phyloP scores from a whole-genome alignment of 768 basidiomycete genomes.

The Candolleomyces aberdarensis region DNA sequence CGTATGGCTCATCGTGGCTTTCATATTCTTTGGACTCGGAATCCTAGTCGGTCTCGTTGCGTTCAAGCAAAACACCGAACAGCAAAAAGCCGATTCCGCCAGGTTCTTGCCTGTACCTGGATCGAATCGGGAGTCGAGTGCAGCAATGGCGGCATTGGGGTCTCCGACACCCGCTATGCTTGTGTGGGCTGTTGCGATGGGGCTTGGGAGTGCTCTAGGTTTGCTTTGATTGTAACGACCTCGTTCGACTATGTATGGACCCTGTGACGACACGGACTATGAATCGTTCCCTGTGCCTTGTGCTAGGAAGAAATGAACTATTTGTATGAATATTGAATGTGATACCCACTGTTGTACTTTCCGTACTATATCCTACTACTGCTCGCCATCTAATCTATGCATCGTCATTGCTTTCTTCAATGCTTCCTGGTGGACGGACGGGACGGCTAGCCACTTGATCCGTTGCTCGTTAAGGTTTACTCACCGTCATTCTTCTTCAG shows the following conservation, averaged over 20 bases:
- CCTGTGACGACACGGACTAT: no score
- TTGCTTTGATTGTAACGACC: not conserved
- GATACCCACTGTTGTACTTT: not conserved
- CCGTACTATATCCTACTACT: not conserved
- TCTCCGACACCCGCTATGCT: not conserved
- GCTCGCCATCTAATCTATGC: not conserved
- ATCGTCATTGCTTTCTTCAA: not conserved
- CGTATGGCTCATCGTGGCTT: constrained; percentile 77
- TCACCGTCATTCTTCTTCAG: not conserved
- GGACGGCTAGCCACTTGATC: not conserved
- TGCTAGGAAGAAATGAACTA: no score
- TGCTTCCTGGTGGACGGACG: not conserved
- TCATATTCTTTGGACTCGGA: constrained; percentile 71
- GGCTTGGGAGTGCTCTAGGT: not conserved
- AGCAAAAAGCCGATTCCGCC: constrained; percentile 49
- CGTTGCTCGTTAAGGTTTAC: no score
- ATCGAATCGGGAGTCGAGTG: not conserved
- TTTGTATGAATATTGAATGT: no score
- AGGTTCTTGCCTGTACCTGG: constrained; percentile 48
- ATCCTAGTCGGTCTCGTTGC: constrained; percentile 74
- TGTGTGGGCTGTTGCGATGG: not conserved
- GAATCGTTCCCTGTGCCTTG: no score
- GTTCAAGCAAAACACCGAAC: constrained; percentile 74
- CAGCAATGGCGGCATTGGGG: not conserved
- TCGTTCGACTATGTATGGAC: no score